Evolutionary conservation across 169 alveolate species (phyloP), one percentile per base, ranked within the genome.

Genomic region (Hammondia hammondi): DNA sequence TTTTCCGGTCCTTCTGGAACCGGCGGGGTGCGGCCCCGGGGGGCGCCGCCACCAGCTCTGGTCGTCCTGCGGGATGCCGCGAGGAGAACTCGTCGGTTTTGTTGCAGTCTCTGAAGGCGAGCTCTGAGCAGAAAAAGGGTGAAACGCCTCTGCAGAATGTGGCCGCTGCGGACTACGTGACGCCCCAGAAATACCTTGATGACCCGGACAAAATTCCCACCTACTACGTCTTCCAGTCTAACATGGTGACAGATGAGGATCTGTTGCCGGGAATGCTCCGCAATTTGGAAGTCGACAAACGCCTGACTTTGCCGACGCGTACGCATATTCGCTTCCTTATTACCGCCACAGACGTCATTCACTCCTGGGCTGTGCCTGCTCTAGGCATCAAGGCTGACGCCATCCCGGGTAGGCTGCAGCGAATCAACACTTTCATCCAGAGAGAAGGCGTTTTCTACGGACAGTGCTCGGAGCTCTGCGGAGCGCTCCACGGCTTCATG

Each of bases 381-480:
- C 93, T 98, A 89, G 99, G 99, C 61, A 96, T 98, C 92, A 98
- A 98, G 96, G 98, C 98, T 1, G 99, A 98, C 92, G 99, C 99
- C 46, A 97, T 97, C 32, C 99, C 99, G 0, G 99, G 99, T 10
- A 84, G 98, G n/a, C 95, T 97, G 91, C 97, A 96, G 92, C 94
- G 97, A 92, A 95, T 98, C 52, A 97, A 95, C 94, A 97, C 99
- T 43, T 98, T 98, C 95, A 98, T 98, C 77, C 97, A 97, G 97
- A 95, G 99, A 37, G 99, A 98, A 94, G 99, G 99, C 29, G 99
- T 98, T 57, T 98, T 97, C 97, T 98, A 98, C 94, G 99, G 99
- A 52, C 99, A 98, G 93, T 96, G 97, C 95, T 96, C 98, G 45
- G 99, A 98, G 96, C 97, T 97, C 96, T 98, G 99, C 93, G 99